These are phyloP conservation scores for Spiraea crenata DNA, from an alignment of 331 rosid species.

Conservation along the genomic window DNA sequence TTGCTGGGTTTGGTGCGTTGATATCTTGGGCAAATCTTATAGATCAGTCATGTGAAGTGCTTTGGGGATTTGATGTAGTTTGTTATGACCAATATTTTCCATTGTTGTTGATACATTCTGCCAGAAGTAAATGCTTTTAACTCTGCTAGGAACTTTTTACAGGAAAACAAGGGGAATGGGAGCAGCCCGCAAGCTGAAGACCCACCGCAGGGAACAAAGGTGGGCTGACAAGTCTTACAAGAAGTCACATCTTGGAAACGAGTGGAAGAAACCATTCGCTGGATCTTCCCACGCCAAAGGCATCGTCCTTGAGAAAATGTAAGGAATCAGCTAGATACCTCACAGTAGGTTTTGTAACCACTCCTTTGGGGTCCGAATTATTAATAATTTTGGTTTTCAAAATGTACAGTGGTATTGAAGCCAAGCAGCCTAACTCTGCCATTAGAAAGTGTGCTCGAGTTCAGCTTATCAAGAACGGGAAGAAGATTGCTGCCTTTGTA, in stretches of 20 bases:
- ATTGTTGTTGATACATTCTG: not conserved
- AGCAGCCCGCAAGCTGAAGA: slow-evolving; percentile 68
- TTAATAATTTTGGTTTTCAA: slow-evolving; percentile 6
- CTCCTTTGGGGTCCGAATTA: not conserved
- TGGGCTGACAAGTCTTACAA: slow-evolving; percentile 74
- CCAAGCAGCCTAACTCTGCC: slow-evolving; percentile 73
- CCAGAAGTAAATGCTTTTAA: not conserved
- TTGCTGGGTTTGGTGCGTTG: not conserved
- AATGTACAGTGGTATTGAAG: slow-evolving; percentile 59
- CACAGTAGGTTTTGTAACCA: not conserved
- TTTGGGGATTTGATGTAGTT: not conserved
- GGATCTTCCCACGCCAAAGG: slow-evolving; percentile 68
- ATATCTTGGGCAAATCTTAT: too few species aligned
- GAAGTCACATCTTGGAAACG: slow-evolving; percentile 66
- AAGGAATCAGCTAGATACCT: slow-evolving; percentile 1
- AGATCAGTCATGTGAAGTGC: not conserved
- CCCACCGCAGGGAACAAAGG: slow-evolving; percentile 65
- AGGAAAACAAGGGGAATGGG: slow-evolving; percentile 71
- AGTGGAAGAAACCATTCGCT: slow-evolving; percentile 71
- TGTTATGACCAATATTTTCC: not conserved
- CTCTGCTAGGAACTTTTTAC: not conserved
- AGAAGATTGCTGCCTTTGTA: slow-evolving; percentile 74
- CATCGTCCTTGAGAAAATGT: slow-evolving; percentile 64
- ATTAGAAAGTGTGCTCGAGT: slow-evolving; percentile 70
- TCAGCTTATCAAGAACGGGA: slow-evolving; percentile 64